Base-by-base conservation (phyloP, 75 land plant genomes). In the Pinus taeda region DNA sequence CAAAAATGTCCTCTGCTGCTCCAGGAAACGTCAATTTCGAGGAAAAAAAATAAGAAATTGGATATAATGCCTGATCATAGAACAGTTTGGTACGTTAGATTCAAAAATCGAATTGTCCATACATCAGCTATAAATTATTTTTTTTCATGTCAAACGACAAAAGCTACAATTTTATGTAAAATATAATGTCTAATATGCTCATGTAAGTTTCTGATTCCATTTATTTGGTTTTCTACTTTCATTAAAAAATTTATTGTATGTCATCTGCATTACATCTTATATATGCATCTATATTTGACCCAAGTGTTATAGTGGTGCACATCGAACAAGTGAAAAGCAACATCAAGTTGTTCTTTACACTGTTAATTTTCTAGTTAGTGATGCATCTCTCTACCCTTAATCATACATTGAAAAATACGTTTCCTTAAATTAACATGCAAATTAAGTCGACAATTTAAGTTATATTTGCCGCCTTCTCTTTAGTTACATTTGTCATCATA, bases 11-110 rank as follows among this genome's bases (percentile, higher is more conserved):
- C 57, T 81, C 78, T 57, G 36, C 70, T 56, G 57, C 63, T 67
- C 86, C 84, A 59, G 86, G 87, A 78, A 89, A 85, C 78, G 81
- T 88, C 79, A 86, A 74, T 17, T 87, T 83, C 74, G 81, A 75
- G 60, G 87, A 82, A 61, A 96, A 90, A 69, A 96, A 79, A 20
- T 76, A 80, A 60, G 90, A 85, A 39, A 96, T 85, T 24, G 99
- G 99, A 74, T 83, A 94, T 33, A 90, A 74, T 53, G 90, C 95
- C 95, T 94, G 91, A 77, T 78, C 80, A 80, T 76, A 20, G 74
- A 81, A 59, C 72, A 75, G 53, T 71, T 29, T 60, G 57, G 56
- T 30, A 39, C 72, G 53, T 77, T 29, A 29, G 69, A 37, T 37
- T 65, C 15, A 29, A 69, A 42, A 8, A 37, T 20, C 21, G 3